These are phyloP conservation scores for Lecanicillium sp. DNA, from an alignment of 2,329 filamentous ascomycete species.

Conservation along the genomic window DNA sequence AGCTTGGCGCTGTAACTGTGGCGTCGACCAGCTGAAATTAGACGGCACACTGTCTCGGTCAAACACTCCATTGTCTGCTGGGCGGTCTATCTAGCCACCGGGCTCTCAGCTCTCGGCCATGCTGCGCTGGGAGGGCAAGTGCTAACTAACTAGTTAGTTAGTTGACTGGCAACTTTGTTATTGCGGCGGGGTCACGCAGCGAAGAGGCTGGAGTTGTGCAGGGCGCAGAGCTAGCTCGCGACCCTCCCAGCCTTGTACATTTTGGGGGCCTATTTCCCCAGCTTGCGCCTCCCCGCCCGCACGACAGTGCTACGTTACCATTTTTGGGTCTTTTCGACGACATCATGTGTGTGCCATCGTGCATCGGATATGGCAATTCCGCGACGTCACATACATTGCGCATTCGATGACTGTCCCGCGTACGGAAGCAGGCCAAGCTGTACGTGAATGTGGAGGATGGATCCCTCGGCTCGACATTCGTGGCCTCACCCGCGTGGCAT, in stretches of 20 bases:
- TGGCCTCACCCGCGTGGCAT: too few species aligned
- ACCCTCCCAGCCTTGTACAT: too few species aligned
- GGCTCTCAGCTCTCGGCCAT: background rate
- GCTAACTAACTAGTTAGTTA: too few species aligned
- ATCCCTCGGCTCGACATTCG: too few species aligned
- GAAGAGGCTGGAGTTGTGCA: too few species aligned
- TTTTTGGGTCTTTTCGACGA: background rate
- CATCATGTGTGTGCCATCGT: background rate
- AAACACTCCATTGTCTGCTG: background rate
- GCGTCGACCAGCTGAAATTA: constrained; percentile 6
- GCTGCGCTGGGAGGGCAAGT: background rate
- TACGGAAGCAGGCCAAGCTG: too few species aligned
- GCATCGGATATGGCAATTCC: background rate
- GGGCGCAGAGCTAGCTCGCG: too few species aligned
- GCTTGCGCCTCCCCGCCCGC: background rate
- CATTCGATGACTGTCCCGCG: constrained; percentile 1
- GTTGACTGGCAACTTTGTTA: too few species aligned
- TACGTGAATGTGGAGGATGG: too few species aligned
- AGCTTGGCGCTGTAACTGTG: constrained; percentile 6
- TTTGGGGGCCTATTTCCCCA: background rate
- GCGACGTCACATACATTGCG: constrained; percentile 11
- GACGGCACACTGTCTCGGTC: background rate
- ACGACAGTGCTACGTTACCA: constrained; percentile 9
- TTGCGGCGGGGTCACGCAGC: too few species aligned
- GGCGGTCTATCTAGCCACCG: background rate